Evolutionary conservation across 768 basidiomycete genomes (phyloP), one percentile per base, ranked within the genome.

Genomic region (Termitomyces sp.): DNA sequence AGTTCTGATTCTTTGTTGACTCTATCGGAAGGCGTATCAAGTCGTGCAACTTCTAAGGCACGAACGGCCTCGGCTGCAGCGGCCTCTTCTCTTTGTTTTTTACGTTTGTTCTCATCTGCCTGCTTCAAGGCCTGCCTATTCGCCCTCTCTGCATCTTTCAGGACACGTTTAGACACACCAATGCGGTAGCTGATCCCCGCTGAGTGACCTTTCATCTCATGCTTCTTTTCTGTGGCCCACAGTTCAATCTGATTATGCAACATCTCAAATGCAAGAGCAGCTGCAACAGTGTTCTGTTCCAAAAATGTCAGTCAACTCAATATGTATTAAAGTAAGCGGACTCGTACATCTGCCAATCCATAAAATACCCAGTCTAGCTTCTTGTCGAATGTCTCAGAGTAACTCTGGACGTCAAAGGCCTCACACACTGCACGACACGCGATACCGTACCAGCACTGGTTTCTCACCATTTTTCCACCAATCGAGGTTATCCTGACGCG

Each of bases 181-280:
- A 32, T 42, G 3, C 51, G 45, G 24, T 57, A 57, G 5, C 45
- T 57, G 32, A 24, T 57, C 12, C 38, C 51, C 1, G 50, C 49
- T 34, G 45, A n/a, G 38, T 19, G 51, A 11, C 56, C 56, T 37
- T 57, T 53, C 2, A 57, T 46, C 40, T 53, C 45, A 12, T 22
- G 22, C 21, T 53, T 53, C n/a, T 42, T 32, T 22, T 57, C 56
- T 7, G 24, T 5, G 14, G 51, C 51, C 51, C 56, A 57, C 2
- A 30, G 10, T 21, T 57, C 56, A n/a, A 53, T 47, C 26, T 57
- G 56, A 44, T 57, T 53, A 35, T 57, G 46, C 8, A 57, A 32
- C 51, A 57, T 57, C 19, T 53, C 56, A 22, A 57, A 57, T 17
- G 51, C 45, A 24, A 53, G 41, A 8, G 56, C 51, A n/a, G 51